Evolutionary conservation across 2,329 filamentous ascomycete genomes (phyloP), one percentile per base, ranked within the genome.

Genomic region (Fusarium redolens): DNA sequence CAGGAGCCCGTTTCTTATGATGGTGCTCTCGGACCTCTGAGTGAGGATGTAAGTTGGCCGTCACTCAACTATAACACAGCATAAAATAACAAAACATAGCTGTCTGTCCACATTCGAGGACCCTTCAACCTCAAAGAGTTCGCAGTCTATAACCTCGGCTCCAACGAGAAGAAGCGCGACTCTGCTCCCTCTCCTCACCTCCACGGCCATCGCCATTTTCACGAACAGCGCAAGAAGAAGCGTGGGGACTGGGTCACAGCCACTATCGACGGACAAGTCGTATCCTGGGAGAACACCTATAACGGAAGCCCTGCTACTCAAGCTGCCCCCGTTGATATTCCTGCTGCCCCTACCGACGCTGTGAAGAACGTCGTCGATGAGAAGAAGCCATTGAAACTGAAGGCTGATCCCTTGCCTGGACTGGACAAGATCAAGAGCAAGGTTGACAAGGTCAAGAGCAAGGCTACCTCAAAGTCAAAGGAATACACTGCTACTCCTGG

Each of bases 101-200:
- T 95, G 35, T 93, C 92, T 3, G 81, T 93, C 69, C 91, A 94
- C 79, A 86, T 95, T 78, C 91, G 92, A 74, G 93, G 93, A 6
- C 92, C 93, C 3, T 80, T 93, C 74, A 82, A 87, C 43, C 79
- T 95, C 37, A 90, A 89, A 78, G 87, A 93, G 73, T 85, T 94
- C 61, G 93, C 92, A 15, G 90, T 91, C 61, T 95, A 94, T 81
- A 86, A 85, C 50, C 86, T 89, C n/a, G 83, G 83, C 28, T 72
- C 78, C 30, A 78, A 72, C 40, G 73, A 77, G 52, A 78, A 79
- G 76, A 80, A 80, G 54, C 73, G 75, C 25, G 66, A 77, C n/a
- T 60, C 68, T 41, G 58, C 38, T 22, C 75, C 76, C 17, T 78
- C 76, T 22, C 71, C 75, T 50, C 76, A 77, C 44, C 73, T 73